These are phyloP conservation scores for Tieghemostelium lacteum DNA, from an alignment of 78 protist genomes.

Conservation along the genomic window DNA sequence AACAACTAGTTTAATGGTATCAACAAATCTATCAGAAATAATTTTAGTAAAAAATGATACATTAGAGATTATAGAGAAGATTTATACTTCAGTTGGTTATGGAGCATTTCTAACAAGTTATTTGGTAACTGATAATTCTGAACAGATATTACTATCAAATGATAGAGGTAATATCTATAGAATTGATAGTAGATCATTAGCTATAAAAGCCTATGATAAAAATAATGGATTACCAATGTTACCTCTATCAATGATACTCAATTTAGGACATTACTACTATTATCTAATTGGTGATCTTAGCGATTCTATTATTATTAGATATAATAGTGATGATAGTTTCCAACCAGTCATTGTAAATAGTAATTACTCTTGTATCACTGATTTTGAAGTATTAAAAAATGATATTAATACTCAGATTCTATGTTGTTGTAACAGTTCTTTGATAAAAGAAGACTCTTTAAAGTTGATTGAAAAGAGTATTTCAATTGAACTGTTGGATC, in stretches of 20 bases:
- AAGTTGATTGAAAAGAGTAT: slow-evolving; percentile 22
- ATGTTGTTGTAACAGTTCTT: slow-evolving; percentile 17
- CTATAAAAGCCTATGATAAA: not conserved
- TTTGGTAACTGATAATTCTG: too few species aligned
- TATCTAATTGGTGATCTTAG: slow-evolving; percentile 8
- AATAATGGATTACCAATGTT: not conserved
- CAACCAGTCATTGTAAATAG: not conserved
- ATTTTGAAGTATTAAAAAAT: slow-evolving; percentile 3
- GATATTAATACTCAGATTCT: not conserved
- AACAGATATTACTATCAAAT: too few species aligned
- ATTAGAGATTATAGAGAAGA: too few species aligned
- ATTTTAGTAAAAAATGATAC: too few species aligned
- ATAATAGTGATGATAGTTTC: not conserved
- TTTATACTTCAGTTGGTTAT: too few species aligned
- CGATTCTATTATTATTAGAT: slow-evolving; percentile 19
- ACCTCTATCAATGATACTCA: not conserved
- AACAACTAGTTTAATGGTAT: too few species aligned
- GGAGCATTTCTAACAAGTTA: too few species aligned
- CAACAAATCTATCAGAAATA: too few species aligned
- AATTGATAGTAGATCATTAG: not conserved
- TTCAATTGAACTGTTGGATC: not conserved
- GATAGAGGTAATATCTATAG: too few species aligned
- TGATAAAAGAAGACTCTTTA: slow-evolving; percentile 4
- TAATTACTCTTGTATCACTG: slow-evolving; percentile 5
- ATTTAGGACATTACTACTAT: slow-evolving; percentile 2